Evolutionary conservation across 352 stramenopile genomes (phyloP), one percentile per base, ranked within the genome.

Genomic region (Pythium chondricola): DNA sequence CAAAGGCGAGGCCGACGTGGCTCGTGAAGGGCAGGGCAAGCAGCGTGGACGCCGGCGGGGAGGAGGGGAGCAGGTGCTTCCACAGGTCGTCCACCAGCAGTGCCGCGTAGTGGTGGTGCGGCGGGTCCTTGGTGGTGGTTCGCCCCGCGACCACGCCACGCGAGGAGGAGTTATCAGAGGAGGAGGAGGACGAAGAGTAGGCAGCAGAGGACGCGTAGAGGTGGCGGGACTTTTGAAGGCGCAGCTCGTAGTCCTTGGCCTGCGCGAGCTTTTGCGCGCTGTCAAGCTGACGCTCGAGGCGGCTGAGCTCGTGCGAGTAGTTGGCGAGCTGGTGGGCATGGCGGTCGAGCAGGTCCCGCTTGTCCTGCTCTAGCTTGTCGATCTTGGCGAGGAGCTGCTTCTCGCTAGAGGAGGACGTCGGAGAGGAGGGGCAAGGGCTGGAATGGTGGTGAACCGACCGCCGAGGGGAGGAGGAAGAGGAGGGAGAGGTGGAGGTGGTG

Each of bases 231-330:
- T 76, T 78, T 39, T 83, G 70, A 0, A 87, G 52, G 2, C 71
- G 61, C 21, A 83, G 40, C 32, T 71, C 70, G 16, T 82, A 82
- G 33, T 87, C 75, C 30, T 80, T 82, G 42, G 81, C 75, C 26
- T 80, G 68, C 1, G 68, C 44, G 1, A 59, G 50, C 16, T 56
- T 58, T 18, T 80, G 70, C 1, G 71, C 62, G 33, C 75, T 68
- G 11, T 87, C 72, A 4, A 90, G 58, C 41, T 88, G 71, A 8
- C 77, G 68, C 27, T 88, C 75, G 1, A 90, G 54, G n/a, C 77
- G 65, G 13, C 74, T 81, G 9, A 85, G 58, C 22, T 84, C 74
- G 32, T 84, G 73, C 0, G 71, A 80, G 18, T 84, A 90, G 31
- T 78, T 85, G 10, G 75, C 65, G 5, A 85, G 52, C 56, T 90